A percentile compares a stretch with the other conserved stretches of the same genome.
Conservation (phyloP, 768 basidiomycete species). For the Pisolithus tinctorius region DNA sequence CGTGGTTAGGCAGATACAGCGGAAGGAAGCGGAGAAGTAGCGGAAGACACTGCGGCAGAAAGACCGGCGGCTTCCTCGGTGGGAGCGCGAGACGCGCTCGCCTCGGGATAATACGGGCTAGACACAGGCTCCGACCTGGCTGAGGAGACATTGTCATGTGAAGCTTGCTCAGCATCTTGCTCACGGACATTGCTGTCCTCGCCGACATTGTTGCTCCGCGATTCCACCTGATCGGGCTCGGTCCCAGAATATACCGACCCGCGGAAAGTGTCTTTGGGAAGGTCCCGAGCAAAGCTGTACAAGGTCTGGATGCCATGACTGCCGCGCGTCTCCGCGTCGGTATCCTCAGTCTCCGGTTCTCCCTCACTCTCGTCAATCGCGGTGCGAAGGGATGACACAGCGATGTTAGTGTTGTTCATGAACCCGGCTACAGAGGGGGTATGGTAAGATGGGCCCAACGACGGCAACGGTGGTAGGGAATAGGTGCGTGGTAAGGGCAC, state of each 20-base stretch:
- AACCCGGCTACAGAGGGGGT: constrained; percentile 20
- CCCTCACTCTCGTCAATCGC: constrained; percentile 30
- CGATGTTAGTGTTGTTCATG: constrained; percentile 30
- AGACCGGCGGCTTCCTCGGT: constrained; percentile 18
- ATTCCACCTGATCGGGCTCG: constrained; percentile 14
- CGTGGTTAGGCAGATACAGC: constrained; percentile 23
- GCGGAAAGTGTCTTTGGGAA: constrained; percentile 21
- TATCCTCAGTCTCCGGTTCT: constrained; percentile 26
- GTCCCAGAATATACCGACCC: constrained; percentile 18
- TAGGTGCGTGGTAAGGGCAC: constrained; percentile 28
- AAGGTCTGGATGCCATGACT: constrained; percentile 24
- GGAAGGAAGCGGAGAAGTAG: constrained; percentile 25
- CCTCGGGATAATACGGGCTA: constrained; percentile 10
- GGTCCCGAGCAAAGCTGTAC: constrained; percentile 28
- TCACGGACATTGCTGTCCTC: constrained; percentile 9
- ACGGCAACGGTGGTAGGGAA: constrained; percentile 26
- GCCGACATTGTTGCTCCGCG: constrained; percentile 17
- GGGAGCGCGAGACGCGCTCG: constrained; percentile 10
- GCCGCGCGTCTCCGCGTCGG: constrained; percentile 22
- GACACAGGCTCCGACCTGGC: constrained; percentile 12
- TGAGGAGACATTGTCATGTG: constrained; percentile 4
- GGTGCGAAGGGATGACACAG: constrained; percentile 29
- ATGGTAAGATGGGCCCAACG: constrained; percentile 22
- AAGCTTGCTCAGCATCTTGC: constrained; percentile 5
- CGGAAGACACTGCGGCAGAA: constrained; percentile 20